phyloP scores from a whole-genome alignment of 2,329 filamentous ascomycete species.

The Beauveria caledonica region DNA sequence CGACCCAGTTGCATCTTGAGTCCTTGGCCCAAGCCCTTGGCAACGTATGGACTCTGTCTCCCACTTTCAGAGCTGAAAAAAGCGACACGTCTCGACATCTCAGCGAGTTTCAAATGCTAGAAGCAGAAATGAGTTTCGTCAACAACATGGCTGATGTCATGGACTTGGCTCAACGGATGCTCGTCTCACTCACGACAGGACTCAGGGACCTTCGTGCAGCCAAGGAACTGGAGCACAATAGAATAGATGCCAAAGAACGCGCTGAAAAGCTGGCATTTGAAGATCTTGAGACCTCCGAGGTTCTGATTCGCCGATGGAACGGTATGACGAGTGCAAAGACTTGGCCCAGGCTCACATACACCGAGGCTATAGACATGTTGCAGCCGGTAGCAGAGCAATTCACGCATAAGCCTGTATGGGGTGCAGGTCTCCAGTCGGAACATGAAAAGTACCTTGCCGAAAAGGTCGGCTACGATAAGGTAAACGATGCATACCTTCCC shows the following conservation, averaged over 20 bases:
- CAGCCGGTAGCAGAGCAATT: constrained; percentile 55
- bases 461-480: constrained; percentile 43
- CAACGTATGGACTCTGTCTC: constrained; percentile 88
- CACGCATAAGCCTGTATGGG: constrained; percentile 60
- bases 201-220: constrained; percentile 34
- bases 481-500: constrained; percentile 48
- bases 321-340: constrained; percentile 43
- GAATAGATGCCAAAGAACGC: constrained; percentile 27
- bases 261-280: constrained; percentile 35
- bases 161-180: constrained; percentile 69
- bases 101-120: constrained; percentile 98
- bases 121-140: constrained; percentile 79
- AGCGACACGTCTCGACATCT: constrained; percentile 91
- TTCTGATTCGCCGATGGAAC: constrained; percentile 63
- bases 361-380: constrained; percentile 64
- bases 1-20: constrained; percentile 88
- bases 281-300: constrained; percentile 31
- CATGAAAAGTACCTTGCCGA: constrained; percentile 85
- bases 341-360: constrained; percentile 83
- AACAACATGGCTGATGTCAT: constrained; percentile 64
- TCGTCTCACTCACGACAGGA: constrained; percentile 43
- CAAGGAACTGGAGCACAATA: constrained; percentile 34
- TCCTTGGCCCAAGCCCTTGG: constrained; percentile 81
- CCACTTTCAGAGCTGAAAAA: constrained; percentile 86
- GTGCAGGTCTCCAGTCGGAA: constrained; percentile 72